These are phyloP conservation scores for Claviceps sorghi DNA, from an alignment of 2,329 filamentous ascomycete genomes.

Conservation along the genomic window DNA sequence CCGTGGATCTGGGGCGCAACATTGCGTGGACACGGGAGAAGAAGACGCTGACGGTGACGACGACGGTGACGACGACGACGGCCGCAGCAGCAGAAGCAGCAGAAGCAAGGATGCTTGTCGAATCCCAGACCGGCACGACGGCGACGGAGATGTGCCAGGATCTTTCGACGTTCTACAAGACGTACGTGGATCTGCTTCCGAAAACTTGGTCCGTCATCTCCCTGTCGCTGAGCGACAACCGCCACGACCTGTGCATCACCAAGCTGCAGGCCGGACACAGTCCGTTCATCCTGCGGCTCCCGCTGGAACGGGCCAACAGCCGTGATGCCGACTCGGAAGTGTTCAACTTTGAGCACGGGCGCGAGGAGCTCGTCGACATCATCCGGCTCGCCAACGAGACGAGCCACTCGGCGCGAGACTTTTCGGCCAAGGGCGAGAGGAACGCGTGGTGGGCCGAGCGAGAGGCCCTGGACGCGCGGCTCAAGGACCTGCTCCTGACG, in stretches of 20 bases:
- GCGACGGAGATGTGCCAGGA: constrained; percentile 31
- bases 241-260: constrained; percentile 77
- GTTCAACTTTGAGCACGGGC: constrained; percentile 72
- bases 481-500: constrained; percentile 65
- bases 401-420: constrained; percentile 58
- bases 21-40: constrained; percentile 52
- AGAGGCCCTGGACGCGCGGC: constrained; percentile 60
- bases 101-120: constrained; percentile 8
- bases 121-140: constrained; percentile 18
- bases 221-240: constrained; percentile 66
- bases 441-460: constrained; percentile 82
- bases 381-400: constrained; percentile 70
- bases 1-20: constrained; percentile 55
- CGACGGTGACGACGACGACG: constrained; percentile 20
- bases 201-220: constrained; percentile 73
- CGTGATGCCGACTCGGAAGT: constrained; percentile 64
- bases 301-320: constrained; percentile 66
- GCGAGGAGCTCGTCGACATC: constrained; percentile 66
- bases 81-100: neutral
- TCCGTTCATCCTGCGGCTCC: constrained; percentile 77
- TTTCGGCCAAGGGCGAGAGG: constrained; percentile 60
- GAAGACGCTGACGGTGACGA: constrained; percentile 26
- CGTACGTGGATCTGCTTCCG: constrained; percentile 79
- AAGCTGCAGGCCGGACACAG: constrained; percentile 60
- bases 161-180: constrained; percentile 53